Base-by-base conservation (phyloP, 2,329 filamentous ascomycete species). In the Xylariales sp. region DNA sequence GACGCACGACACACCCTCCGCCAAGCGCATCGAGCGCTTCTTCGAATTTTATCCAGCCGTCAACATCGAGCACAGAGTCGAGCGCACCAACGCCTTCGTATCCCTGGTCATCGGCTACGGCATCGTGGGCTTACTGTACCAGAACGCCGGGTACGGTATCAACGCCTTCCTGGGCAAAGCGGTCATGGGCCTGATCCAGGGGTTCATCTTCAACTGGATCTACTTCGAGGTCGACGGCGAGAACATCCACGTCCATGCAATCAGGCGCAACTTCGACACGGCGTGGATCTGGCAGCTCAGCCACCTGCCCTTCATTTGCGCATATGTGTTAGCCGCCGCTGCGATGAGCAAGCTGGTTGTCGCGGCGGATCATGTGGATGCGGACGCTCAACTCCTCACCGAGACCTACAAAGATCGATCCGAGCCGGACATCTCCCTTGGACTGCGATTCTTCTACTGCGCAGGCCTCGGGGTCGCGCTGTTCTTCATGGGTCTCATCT, bases 61-160 rank as follows among this genome's bases (percentile, higher is more conserved):
- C 34, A 84, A 82, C 49, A 84, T 84, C 47, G 80, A 84, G 58
- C 80, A 84, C 56, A 73, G 76, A 41, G 76, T 79, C 4, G 80
- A 83, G 57, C 65, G 80, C 5, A 83, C 75, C 21, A 77, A 76
- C 43, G 79, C 79, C 1, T 84, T 84, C 51, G 76, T 83, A 0
- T 75, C 78, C 0, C 63, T 84, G 3, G 78, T 84, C 2, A 76
- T 84, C 49, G 80, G 80, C 12, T 82, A 82, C 49, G 78, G 73
- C 1, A 78, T 84, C 18, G 70, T 84, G 20, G 77, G 73, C 1
- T 64, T 82, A 25, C 62, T 82, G 29, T 82, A 78, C 53, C 78
- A 82, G 51, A 79, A 70, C 46, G 64, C 65, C 8, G 66, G 65
- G 2, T 67, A 73, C 47, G 75, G 76, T 4, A 60, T 80, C 9